Evolutionary conservation across 495 filamentous ascomycete genomes (phyloP).

Genomic region (Jackrogersella minutella): DNA sequence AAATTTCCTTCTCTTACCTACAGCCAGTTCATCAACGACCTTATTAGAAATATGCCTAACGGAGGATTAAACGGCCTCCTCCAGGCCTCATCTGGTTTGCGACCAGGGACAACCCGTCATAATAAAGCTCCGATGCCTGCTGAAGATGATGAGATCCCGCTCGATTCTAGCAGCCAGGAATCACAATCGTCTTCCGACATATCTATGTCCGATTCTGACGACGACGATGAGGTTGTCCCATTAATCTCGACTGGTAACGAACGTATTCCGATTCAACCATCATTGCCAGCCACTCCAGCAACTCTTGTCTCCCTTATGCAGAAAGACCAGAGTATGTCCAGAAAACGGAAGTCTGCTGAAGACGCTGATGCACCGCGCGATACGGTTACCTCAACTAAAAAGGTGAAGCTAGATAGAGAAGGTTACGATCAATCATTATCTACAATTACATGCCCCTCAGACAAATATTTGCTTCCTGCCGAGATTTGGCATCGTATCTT

Average conservation of each 20-base stretch:
- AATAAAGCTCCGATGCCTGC: background rate
- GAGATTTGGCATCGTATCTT: conserved; percentile 67
- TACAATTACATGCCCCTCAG: conserved; percentile 6
- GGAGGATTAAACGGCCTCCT: background rate
- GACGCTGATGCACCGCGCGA: conserved; percentile 7
- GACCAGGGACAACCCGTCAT: background rate
- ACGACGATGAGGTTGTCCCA: conserved; percentile 2
- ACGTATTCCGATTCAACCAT: conserved; percentile 12
- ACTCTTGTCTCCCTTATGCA: background rate
- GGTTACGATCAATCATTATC: background rate
- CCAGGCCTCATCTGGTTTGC: conserved; percentile 5
- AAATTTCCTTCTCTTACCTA: background rate
- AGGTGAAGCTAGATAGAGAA: conserved; percentile 47
- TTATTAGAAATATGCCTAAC: background rate
- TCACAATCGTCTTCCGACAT: conserved; percentile 25
- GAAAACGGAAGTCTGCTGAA: conserved; percentile 51
- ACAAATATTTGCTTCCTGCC: conserved; percentile 55
- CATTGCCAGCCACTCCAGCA: conserved; percentile 1
- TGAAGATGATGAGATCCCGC: conserved; percentile 33
- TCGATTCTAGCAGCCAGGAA: conserved; percentile 31
- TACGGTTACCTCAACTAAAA: conserved; percentile 42
- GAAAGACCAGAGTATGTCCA: conserved; percentile 27
- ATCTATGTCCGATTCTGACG: conserved; percentile 29
- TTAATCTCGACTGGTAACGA: conserved; percentile 21
- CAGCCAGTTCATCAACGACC: background rate